A percentile compares a stretch with the other conserved stretches of the same genome.
These are phyloP conservation scores for Thalassiosira mediterranea DNA, from an alignment of 352 stramenopile species.

Conservation along the genomic window DNA sequence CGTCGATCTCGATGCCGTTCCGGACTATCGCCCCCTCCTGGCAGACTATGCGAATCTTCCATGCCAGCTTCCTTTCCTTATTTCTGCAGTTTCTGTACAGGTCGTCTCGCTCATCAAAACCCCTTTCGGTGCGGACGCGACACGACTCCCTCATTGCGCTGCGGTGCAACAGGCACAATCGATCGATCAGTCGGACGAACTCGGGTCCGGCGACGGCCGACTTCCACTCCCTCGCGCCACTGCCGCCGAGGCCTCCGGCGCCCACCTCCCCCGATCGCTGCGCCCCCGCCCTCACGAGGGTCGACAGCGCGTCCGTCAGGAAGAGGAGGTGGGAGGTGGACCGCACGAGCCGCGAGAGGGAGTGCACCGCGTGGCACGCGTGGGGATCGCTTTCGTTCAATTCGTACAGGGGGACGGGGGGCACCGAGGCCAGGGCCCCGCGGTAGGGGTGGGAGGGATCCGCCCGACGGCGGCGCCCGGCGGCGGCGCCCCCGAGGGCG, in stretches of 20 bases:
- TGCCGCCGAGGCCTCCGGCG: conserved; percentile 11
- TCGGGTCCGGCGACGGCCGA: conserved; percentile 62
- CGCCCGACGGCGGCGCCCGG: too few relatives aligned
- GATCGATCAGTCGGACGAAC: conserved; percentile 67
- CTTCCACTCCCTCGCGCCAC: conserved; percentile 73
- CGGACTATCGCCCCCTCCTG: conserved; percentile 84
- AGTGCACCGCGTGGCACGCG: conserved; percentile 16
- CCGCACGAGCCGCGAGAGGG: conserved; percentile 68
- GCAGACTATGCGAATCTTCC: conserved; percentile 83
- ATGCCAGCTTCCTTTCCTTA: conserved; percentile 46
- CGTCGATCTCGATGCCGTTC: conserved; percentile 86
- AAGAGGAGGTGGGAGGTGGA: conserved; percentile 72
- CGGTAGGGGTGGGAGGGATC: conserved; percentile 24
- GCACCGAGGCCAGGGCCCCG: conserved; percentile 71
- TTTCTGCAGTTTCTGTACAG: conserved; percentile 18
- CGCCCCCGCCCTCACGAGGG: conserved; percentile 63
- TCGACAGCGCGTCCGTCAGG: conserved; percentile 68
- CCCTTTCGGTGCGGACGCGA: conserved; percentile 65
- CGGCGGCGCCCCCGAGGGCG: not conserved
- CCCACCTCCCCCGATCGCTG: conserved; percentile 60
- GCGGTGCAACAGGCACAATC: conserved; percentile 74
- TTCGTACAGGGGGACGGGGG: conserved; percentile 69
- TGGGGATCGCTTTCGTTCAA: conserved; percentile 40
- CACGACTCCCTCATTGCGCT: conserved; percentile 79
- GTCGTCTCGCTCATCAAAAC: conserved; percentile 65